Evolutionary conservation across 768 basidiomycete species (phyloP), one percentile per base, ranked within the genome.

Genomic region (Boletus pseudopeckii): DNA sequence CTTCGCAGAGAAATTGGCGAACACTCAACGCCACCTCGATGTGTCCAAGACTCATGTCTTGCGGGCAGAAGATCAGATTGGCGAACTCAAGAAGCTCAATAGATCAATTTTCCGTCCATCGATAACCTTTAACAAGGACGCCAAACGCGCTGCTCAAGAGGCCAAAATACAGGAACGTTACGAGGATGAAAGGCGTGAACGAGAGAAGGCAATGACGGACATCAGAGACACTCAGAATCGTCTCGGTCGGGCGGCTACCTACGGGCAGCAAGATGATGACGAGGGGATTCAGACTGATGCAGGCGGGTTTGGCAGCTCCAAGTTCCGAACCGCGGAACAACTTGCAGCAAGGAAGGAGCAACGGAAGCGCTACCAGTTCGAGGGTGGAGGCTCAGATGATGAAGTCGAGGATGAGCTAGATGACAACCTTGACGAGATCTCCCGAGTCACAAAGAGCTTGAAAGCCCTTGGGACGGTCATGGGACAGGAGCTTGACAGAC

Each of bases 361-460:
- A 62, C 78, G 90, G 61, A 82, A 85, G 63, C 82, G 90, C 34
- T 98, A 83, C 68, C 93, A 98, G 72, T 97, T 98, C 64, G 96
- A 99, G 61, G 84, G 84, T 26, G 88, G 83, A 36, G 91, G 80
- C 3, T 91, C 88, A 7, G 96, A 99, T 64, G 94, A 98, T 61
- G 93, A 95, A 71, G 60, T 96, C 1, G 96, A 99, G 74, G 88
- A 98, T 62, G 94, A 98, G 72, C 64, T 99, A 36, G 96, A 98
- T 63, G 83, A 80, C 58, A 98, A 98, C 69, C 74, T 99, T 24
- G 85, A 90, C 66, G 93, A 96, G 70, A 88, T 96, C 54, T 74
- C 81, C 34, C 85, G 84, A 47, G 81, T 87, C 48, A 83, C 90
- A 2, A 89, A 85, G 73, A 77, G 83, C 43, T 77, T 97, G 55